phyloP scores from a whole-genome alignment of 2,329 filamentous ascomycete genomes.

The Lachnellula occidentalis region DNA sequence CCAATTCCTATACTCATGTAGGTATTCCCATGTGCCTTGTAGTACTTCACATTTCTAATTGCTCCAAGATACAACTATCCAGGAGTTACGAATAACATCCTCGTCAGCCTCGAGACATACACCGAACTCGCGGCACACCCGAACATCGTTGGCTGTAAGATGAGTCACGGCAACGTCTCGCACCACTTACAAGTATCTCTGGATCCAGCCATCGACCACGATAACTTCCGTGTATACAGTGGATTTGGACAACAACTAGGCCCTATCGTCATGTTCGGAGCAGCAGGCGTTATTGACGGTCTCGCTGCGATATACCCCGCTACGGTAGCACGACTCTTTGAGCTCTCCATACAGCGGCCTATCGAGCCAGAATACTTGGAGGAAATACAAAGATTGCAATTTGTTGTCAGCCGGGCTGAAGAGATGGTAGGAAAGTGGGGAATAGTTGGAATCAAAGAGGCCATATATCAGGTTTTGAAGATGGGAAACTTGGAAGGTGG shows the following conservation, averaged over 20 bases:
- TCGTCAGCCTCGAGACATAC: slow-evolving; percentile 51
- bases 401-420: slow-evolving; percentile 52
- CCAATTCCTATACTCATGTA: slow-evolving; percentile 57
- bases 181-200: slow-evolving; percentile 54
- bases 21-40: slow-evolving; percentile 1
- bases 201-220: slow-evolving; percentile 51
- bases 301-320: slow-evolving; percentile 58
- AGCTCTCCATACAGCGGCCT: slow-evolving; percentile 36
- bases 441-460: slow-evolving; percentile 59
- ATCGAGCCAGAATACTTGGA: slow-evolving; percentile 36
- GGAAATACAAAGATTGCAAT: slow-evolving; percentile 51
- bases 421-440: slow-evolving; percentile 54
- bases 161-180: slow-evolving; percentile 60
- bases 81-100: slow-evolving; percentile 58
- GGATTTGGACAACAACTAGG: slow-evolving; percentile 59
- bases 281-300: slow-evolving; percentile 61
- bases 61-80: slow-evolving; percentile 46
- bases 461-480: slow-evolving; percentile 47
- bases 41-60: background rate
- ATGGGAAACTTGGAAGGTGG: slow-evolving; percentile 53
- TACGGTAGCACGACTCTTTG: slow-evolving; percentile 50
- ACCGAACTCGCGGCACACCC: slow-evolving; percentile 50
- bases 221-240: slow-evolving; percentile 53
- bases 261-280: slow-evolving; percentile 54
- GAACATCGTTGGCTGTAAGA: slow-evolving; percentile 63